Percentiles rank a stretch among this genome's conserved stretches.
Conservation (phyloP, 2,329 filamentous ascomycete species). For the Penicillium sp. region DNA sequence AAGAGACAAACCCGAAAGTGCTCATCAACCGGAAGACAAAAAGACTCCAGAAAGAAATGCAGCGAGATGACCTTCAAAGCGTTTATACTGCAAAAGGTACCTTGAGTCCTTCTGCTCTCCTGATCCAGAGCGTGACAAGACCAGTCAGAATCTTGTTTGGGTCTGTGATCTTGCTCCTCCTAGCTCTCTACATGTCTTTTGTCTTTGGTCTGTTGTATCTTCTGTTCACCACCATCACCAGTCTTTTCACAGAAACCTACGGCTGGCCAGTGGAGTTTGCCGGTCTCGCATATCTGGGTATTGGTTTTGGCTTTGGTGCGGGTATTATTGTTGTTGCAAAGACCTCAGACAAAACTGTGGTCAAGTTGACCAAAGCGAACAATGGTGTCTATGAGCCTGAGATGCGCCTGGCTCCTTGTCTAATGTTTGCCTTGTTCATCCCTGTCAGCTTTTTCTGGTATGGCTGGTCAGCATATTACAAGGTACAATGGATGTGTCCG, state of each 20-base stretch:
- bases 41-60: too few species aligned
- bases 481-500: slow-evolving; percentile 51
- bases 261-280: slow-evolving; percentile 51
- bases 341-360: not conserved
- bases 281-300: slow-evolving; percentile 60
- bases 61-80: too few species aligned
- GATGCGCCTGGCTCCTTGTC: slow-evolving; percentile 57
- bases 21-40: not conserved
- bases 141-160: too few species aligned
- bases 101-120: slow-evolving; percentile 43
- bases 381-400: slow-evolving; percentile 46
- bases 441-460: slow-evolving; percentile 54
- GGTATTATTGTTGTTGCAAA: slow-evolving; percentile 42
- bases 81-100: too few species aligned
- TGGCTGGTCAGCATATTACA: slow-evolving; percentile 50
- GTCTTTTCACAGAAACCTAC: slow-evolving; percentile 55
- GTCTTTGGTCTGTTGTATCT: slow-evolving; percentile 61
- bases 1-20: not conserved
- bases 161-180: slow-evolving; percentile 49
- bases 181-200: slow-evolving; percentile 53
- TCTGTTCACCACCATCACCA: slow-evolving; percentile 58
- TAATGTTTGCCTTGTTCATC: slow-evolving; percentile 51
- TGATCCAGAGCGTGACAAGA: slow-evolving; percentile 40
- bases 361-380: not conserved
- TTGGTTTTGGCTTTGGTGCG: slow-evolving; percentile 58